Evolutionary conservation across 1,284 basidiomycete genomes (phyloP).

Genomic region (Tranzscheliella williamsii): DNA sequence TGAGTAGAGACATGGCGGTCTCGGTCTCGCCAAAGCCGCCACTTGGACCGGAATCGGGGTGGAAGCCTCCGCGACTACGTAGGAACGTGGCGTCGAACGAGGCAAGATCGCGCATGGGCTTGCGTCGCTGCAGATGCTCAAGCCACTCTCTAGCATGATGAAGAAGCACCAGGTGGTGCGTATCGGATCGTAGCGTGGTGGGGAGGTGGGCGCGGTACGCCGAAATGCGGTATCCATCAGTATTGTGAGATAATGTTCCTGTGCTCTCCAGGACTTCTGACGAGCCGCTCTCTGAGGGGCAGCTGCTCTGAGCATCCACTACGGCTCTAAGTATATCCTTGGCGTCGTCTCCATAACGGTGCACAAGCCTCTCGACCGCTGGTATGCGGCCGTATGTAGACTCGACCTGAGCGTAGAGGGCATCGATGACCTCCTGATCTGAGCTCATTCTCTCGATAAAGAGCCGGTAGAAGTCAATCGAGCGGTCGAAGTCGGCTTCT

Average conservation of each 20-base stretch:
- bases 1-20: slow-evolving; percentile 16
- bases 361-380: slow-evolving; percentile 5
- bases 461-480: slow-evolving; percentile 30
- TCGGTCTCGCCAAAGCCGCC: slow-evolving; percentile 23
- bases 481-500: background rate
- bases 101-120: slow-evolving; percentile 24
- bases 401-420: slow-evolving; percentile 24
- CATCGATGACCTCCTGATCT: slow-evolving; percentile 27
- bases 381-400: slow-evolving; percentile 12
- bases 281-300: slow-evolving; percentile 6
- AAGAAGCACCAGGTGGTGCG: slow-evolving; percentile 32
- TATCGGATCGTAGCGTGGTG: slow-evolving; percentile 21
- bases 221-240: slow-evolving; percentile 7
- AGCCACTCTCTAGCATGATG: slow-evolving; percentile 36
- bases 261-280: background rate
- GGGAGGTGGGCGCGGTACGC: slow-evolving; percentile 33
- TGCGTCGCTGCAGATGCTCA: slow-evolving; percentile 36
- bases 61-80: too few species aligned
- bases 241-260: background rate
- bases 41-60: too few species aligned
- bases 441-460: slow-evolving; percentile 28
- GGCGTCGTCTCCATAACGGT: slow-evolving; percentile 25
- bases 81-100: background rate
- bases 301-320: slow-evolving; percentile 18
- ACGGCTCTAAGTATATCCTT: slow-evolving; percentile 33